Evolutionary conservation across 2,329 filamentous ascomycete species (phyloP).

Genomic region (Xylariales sp.): DNA sequence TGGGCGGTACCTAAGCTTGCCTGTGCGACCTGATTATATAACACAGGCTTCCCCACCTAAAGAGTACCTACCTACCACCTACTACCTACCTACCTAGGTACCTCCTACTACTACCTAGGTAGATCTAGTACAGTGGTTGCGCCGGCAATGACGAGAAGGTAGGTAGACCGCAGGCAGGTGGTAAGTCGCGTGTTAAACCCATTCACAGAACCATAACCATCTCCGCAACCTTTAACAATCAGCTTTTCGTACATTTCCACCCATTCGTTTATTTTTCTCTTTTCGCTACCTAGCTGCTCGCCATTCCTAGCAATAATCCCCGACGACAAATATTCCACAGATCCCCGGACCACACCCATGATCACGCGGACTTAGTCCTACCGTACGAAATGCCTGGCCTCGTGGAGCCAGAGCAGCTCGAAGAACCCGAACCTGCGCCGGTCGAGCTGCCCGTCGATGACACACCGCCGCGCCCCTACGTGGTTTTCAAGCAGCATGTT

Average conservation of each 20-base stretch:
- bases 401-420: constrained; percentile 46
- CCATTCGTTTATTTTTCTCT: constrained; percentile 5
- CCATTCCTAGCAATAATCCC: constrained; percentile 4
- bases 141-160: constrained; percentile 20
- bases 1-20: too few relatives aligned
- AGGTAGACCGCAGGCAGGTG: too few relatives aligned
- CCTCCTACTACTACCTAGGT: too few relatives aligned
- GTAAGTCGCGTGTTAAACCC: too few relatives aligned
- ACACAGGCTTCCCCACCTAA: not conserved
- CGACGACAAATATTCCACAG: not conserved
- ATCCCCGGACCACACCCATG: constrained; percentile 34
- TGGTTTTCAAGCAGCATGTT: constrained; percentile 85
- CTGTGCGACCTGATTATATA: not conserved
- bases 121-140: not conserved
- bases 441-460: constrained; percentile 50
- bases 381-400: constrained; percentile 49
- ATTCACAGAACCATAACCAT: too few relatives aligned
- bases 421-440: constrained; percentile 43
- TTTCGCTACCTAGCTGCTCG: not conserved
- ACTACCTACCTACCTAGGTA: not conserved
- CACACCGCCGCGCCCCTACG: constrained; percentile 54
- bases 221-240: constrained; percentile 9
- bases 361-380: constrained; percentile 37
- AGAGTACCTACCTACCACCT: too few relatives aligned
- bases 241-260: constrained; percentile 3